These are phyloP conservation scores for Pseudocercospora cruenta DNA, from an alignment of 2,329 filamentous ascomycete species.

Conservation along the genomic window DNA sequence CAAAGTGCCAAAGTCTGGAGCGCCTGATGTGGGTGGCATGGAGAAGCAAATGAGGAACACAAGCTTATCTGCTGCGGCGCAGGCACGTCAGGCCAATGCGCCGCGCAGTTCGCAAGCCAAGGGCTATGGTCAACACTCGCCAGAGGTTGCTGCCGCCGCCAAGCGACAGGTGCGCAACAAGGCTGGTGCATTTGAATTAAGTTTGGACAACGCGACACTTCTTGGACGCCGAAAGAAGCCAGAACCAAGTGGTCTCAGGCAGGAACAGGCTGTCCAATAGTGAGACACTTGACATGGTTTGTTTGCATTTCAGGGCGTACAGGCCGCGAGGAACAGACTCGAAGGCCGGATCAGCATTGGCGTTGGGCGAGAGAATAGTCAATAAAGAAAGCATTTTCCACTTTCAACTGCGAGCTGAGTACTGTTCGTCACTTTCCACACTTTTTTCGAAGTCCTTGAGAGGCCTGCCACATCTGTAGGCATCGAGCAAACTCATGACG, in stretches of 20 bases:
- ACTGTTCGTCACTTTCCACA: not conserved
- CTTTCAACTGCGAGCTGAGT: not conserved
- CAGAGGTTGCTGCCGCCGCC: constrained; percentile 80
- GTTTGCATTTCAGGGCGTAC: not conserved
- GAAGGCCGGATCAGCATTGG: not conserved
- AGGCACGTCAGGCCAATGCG: constrained; percentile 58
- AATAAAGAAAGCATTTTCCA: not conserved
- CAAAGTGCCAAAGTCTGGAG: constrained; percentile 68
- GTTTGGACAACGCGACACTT: constrained; percentile 85
- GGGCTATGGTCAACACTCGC: constrained; percentile 88
- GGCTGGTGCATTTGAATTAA: constrained; percentile 83
- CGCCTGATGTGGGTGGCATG: constrained; percentile 68
- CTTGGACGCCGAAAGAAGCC: constrained; percentile 70
- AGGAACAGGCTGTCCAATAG: constrained; percentile 40
- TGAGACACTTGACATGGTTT: not conserved
- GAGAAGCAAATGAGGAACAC: constrained; percentile 88
- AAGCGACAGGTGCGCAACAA: constrained; percentile 77
- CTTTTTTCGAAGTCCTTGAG: not conserved
- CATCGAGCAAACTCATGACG: not conserved
- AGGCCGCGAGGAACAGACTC: not conserved
- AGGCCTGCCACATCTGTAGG: not conserved
- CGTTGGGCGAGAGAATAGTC: not conserved
- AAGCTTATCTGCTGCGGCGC: constrained; percentile 69
- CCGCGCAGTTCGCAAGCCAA: constrained; percentile 59
- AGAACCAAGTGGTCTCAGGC: constrained; percentile 50